Base-by-base conservation (phyloP, 208 protist species). In the Leishmania martiniquensis region DNA sequence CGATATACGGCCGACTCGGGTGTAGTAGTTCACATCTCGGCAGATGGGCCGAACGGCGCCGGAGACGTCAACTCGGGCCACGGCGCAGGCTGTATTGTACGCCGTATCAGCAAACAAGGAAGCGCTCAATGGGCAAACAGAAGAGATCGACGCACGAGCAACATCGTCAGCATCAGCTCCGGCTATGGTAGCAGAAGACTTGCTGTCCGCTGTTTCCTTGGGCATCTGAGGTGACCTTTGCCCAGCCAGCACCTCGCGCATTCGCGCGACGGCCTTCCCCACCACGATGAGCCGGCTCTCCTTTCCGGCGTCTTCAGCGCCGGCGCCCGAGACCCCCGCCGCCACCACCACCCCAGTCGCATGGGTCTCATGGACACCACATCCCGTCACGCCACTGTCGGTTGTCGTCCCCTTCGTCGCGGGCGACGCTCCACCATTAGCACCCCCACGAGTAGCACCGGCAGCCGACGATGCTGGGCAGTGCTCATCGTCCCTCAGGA, bases 1-100 rank as follows among this genome's bases (percentile, higher is more conserved):
- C 3, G 90, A 89, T 69, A 95, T 88, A 39, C 76, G 74, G 17
- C 76, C 76, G 1, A 88, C 75, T 34, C 83, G 86, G 4, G 76
- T 66, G 84, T 95, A 97, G 55, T 83, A 73, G n/a, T 94, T 77
- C 32, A 95, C 87, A 34, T 90, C 87, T 6, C 84, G 84, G 77
- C 94, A 95, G 39, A 88, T 72, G 34, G 75, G 68, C 20, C 77
- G 86, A n/a, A 32, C 22, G 1, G 72, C 67, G 7, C 89, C 87
- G 29, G 78, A 81, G 13, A 93, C 86, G 7, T 86, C 75, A 44
- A 95, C 76, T 5, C 52, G 59, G 29, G 83, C 75, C 9, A 52
- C 32, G 25, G 74, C 71, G 32, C 82, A 86, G 34, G 49, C 75
- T 2, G 20, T 22, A 20, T 52, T 34, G 62, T 90, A 91, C 9